Base-by-base conservation (phyloP, 148 eudicot species). In the Rhododendron kiyosumense region DNA sequence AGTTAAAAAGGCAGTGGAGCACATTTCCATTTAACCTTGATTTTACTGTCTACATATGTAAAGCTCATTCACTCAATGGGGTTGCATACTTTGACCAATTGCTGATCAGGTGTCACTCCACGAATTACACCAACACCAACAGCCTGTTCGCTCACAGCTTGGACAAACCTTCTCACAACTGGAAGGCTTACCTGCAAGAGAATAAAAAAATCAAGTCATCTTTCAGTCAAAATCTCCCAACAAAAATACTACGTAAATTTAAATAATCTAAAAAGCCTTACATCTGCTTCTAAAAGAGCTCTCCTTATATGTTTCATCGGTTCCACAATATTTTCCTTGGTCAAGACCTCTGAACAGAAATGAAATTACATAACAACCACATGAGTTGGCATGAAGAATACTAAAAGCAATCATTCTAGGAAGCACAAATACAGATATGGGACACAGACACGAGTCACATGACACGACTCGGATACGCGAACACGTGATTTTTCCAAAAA, bases 231-330 rank as follows among this genome's bases (percentile, higher is more conserved):
- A 75, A 14, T 11, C 38, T 30, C 28, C 12, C 24, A 14, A 9
- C 7, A 8, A 28, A 28, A 82, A 36, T 12, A 17, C 22, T 57
- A 59, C 0, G 8, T 59, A 30, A 46, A 76, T 32, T 3, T 59
- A 82, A 59, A 38, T 17, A 59, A 63, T 20, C 45, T 28, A 83
- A 30, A 59, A 45, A 63, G 75, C 86, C 96, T 91, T 90, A 96
- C 99, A 92, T 97, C 99, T 54, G 99, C 99, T 92, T 97, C 99
- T 83, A 97, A 84, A 76, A 97, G 95, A 89, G 99, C 99, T 89
- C 99, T 91, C 87, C 98, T 91, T 85, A 97, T 95, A 89, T 97
- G 98, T 86, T 96, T 92, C 99, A 95, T 97, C 20, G 99, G 99
- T 87, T 97, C 99, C 88, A 89, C 96, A 83, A 97, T 94, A 81